Base-by-base conservation (phyloP, 2,329 filamentous ascomycete genomes). In the Pseudonectria foliicola region DNA sequence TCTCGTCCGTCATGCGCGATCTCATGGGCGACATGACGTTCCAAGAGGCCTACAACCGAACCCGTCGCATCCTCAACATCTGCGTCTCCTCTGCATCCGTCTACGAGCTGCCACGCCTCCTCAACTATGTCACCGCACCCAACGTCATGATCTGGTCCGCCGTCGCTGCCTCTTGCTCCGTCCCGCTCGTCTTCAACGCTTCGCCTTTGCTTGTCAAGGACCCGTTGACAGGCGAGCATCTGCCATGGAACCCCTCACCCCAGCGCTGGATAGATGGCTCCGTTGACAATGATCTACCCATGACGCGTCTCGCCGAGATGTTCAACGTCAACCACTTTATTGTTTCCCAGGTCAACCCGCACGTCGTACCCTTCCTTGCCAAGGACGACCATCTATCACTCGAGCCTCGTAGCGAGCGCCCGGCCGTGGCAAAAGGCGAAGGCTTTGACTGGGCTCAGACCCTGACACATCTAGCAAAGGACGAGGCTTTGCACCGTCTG, bases 311-410 rank as follows among this genome's bases (percentile, higher is more conserved):
- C 12, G 80, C 88, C 1, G 88, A 95, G 54, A 89, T 95, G 83
- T 95, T 95, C 68, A 95, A 95, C 53, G 89, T 95, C 56, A 95
- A 95, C 53, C 90, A 95, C 56, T 95, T 95, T 55, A 95, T 96
- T 47, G 90, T 95, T 13, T 95, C 88, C 0, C 90, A 96, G 57
- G 88, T 95, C 33, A 96, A 96, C 51, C 90, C 90, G 1, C 90
- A 96, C 50, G 85, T 95, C 7, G 77, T 93, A 0, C 86, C 87
- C 0, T 95, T 96, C 51, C 65, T 95, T 12, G 70, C 76, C 12
- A 84, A 80, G 46, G 85, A 93, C 38, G 83, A 87, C 41, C 70
- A 73, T 16, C 58, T 73, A 1, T 61, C 62, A 6, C 63, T 68
- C 3, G 47, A 56, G 1, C 52, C 59, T 16, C 40, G 45, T 10